phyloP scores from a whole-genome alignment of 192 early-diverging fungal genomes.

The Gryganskiella cystojenkinii region DNA sequence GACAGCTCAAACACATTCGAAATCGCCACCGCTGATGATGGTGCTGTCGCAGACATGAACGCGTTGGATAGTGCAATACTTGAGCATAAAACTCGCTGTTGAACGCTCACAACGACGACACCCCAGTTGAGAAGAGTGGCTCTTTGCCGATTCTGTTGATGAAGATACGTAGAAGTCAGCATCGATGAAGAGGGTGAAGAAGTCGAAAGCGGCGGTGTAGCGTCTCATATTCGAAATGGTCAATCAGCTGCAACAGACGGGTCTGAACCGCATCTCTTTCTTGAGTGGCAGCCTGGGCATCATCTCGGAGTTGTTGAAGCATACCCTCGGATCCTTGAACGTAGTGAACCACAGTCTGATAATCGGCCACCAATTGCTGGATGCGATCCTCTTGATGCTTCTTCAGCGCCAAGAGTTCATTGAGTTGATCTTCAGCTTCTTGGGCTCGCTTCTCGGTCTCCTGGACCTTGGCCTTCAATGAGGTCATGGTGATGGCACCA shows the following conservation, averaged over 20 bases:
- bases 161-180: no score
- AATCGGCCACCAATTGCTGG: constrained; percentile 56
- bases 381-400: constrained; percentile 38
- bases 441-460: constrained; percentile 33
- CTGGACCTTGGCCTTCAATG: constrained; percentile 26
- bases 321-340: constrained; percentile 53
- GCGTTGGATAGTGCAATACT: no score
- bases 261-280: constrained; percentile 10
- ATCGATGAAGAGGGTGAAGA: no score
- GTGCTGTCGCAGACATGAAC: no score
- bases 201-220: no score
- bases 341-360: constrained; percentile 53
- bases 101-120: no score
- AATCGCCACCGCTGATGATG: no score
- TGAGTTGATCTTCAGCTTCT: constrained; percentile 28
- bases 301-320: constrained; percentile 53
- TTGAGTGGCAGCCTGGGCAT: constrained; percentile 22
- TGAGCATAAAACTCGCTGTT: no score
- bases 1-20: no score
- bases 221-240: no score
- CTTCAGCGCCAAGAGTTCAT: constrained; percentile 27
- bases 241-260: constrained; percentile 15
- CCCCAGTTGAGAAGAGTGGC: no score
- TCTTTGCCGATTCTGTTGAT: no score
- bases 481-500: constrained; percentile 13